Base-by-base conservation (phyloP, 139 green algal species). In the Chlorella sp. region DNA sequence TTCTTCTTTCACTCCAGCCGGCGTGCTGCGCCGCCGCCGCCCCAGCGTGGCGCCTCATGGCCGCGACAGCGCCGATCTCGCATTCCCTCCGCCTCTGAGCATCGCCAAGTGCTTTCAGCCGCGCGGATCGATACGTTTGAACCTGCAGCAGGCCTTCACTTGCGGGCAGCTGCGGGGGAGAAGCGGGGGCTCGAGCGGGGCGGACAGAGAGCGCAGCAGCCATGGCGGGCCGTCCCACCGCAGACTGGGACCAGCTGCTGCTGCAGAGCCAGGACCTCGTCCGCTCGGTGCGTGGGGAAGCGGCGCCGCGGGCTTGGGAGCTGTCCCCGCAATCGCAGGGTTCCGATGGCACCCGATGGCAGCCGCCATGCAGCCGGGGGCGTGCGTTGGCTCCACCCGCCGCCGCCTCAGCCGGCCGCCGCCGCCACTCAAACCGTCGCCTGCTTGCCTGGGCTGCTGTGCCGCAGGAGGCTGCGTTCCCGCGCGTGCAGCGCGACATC, bases 401-500 rank as follows among this genome's bases (percentile, higher is more conserved):
- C 51, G 51, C 51, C 13, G 2, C 51, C 60, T 20, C 60, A 2
- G 60, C 28, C 30, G 2, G 26, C 26, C 60, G 28, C 60, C 60
- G 30, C 60, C 28, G 60, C 60, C 11, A 26, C 30, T 34, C 60
- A n/a, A n/a, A 36, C 60, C 20, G 22, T 20, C 30, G 26, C 30
- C 7, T 44, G 28, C 44, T 64, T 32, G 6, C 30, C 24, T 40
- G 24, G 8, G 28, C 3, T 32, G 36, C 78, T 65, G 3, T 64
- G n/a, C 85, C 94, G 93, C 91, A 97, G 76, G 90, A 87, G 44
- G 86, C 93, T 43, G 89, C 88, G 51, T 93, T 96, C 41, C 94
- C 94, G 0, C 88, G 88, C 14, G 92, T 97, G 48, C 88, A 96
- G 81, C 87, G 94, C 17, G 94, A 93, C 84, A 79, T 97, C 38